Conservation (phyloP, 1,139 yeast species). For the Suhomyces bokatorum region DNA sequence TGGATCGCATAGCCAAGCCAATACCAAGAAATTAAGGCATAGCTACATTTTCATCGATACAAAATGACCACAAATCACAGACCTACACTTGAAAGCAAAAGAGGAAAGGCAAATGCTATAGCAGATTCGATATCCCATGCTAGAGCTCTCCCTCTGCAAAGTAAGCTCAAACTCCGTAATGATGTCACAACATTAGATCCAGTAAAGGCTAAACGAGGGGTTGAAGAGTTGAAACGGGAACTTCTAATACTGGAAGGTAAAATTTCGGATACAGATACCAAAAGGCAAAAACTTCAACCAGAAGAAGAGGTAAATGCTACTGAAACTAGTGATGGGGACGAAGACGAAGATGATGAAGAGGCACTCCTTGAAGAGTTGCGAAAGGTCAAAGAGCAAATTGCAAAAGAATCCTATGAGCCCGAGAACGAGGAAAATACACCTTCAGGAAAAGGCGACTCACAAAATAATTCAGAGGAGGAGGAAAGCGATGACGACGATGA, state of each 20-base stretch:
- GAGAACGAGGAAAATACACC: neutral
- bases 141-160: constrained; percentile 70
- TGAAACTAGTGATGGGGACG: neutral
- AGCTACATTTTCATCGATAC: neutral
- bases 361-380: constrained; percentile 15
- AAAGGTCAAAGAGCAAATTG: constrained; percentile 8
- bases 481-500: constrained; percentile 5
- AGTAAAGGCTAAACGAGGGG: constrained; percentile 12
- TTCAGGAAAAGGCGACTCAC: too few relatives aligned
- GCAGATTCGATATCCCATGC: constrained; percentile 59
- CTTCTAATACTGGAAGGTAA: constrained; percentile 23
- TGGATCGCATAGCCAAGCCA: too few relatives aligned
- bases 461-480: too few relatives aligned
- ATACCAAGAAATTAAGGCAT: too few relatives aligned
- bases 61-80: constrained; percentile 82
- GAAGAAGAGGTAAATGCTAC: neutral
- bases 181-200: constrained; percentile 22
- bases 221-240: constrained; percentile 23
- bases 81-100: constrained; percentile 86
- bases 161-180: constrained; percentile 59
- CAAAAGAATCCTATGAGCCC: constrained; percentile 10
- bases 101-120: constrained; percentile 56
- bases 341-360: constrained; percentile 8
- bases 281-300: neutral
- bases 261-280: neutral